phyloP scores from a whole-genome alignment of 1,284 basidiomycete genomes.

The Ganoderma boninense region DNA sequence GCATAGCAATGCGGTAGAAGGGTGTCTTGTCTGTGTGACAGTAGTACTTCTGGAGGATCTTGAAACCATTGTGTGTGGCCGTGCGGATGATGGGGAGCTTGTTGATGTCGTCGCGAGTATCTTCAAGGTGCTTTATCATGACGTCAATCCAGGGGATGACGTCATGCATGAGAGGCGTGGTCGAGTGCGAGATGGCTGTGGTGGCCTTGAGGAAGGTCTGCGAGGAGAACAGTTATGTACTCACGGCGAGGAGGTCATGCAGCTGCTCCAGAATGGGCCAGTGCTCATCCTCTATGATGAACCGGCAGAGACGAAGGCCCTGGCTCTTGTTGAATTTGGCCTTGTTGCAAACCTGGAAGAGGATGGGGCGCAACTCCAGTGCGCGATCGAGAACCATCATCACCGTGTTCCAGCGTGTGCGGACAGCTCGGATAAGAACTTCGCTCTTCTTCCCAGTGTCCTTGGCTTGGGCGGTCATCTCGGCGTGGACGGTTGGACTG shows the following conservation, averaged over 20 bases:
- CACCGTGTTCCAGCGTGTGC: constrained; percentile 35
- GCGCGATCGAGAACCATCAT: constrained; percentile 28
- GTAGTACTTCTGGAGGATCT: constrained; percentile 42
- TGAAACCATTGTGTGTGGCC: constrained; percentile 34
- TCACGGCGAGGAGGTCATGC: neutral
- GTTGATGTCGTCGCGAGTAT: constrained; percentile 13
- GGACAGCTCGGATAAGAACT: constrained; percentile 29
- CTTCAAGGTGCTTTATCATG: too few relatives aligned
- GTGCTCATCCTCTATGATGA: constrained; percentile 24
- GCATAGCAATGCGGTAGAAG: constrained; percentile 24
- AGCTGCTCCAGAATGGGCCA: constrained; percentile 31
- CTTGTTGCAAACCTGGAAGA: constrained; percentile 18
- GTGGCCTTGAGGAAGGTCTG: too few relatives aligned
- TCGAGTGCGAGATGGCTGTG: too few relatives aligned
- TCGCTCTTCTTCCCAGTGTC: constrained; percentile 8
- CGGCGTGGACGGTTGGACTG: too few relatives aligned
- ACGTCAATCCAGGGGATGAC: too few relatives aligned
- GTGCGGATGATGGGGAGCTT: constrained; percentile 26
- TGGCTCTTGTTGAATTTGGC: constrained; percentile 16
- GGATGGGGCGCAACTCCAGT: constrained; percentile 17
- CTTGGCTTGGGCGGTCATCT: constrained; percentile 21
- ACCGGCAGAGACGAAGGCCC: constrained; percentile 8
- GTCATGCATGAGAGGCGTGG: too few relatives aligned
- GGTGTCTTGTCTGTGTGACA: constrained; percentile 36
- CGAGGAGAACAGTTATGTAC: too few relatives aligned